Base-by-base conservation (phyloP, 2,329 filamentous ascomycete genomes). In the Xylaria sp. region DNA sequence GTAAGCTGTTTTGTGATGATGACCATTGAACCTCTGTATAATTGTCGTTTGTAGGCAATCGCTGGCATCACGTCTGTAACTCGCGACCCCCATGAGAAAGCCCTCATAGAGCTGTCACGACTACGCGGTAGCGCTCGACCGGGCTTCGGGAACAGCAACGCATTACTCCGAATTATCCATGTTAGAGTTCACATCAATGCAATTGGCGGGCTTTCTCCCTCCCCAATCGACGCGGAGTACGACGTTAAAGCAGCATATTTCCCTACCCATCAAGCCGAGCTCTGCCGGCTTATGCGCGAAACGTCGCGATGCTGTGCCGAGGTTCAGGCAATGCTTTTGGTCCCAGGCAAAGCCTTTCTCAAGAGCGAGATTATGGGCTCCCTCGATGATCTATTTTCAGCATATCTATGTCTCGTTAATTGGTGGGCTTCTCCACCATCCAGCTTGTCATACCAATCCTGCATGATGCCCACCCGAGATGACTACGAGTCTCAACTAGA, bases 271-370 rank as follows among this genome's bases (percentile, higher is more conserved):
- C 54, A 64, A 40, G 8, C 18, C 44, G 65, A 60, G 48, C 48
- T 68, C 25, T 68, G 60, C 54, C 48, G 48, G 4, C 48, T 64
- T 18, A 68, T 64, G 35, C 61, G 65, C 27, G 40, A 57, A 64
- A 65, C 54, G 1, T 68, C 65, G 2, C 47, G 35, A 50, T 54
- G 40, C 37, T 68, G 65, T 21, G n/a, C 18, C 32, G 16, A 64
- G 32, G 18, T 25, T 16, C 55, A 21, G 48, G n/a, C 27, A 4
- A 21, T 25, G 9, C 23, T 68, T 21, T 50, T 42, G 16, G 48
- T 21, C n/a, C 32, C 55, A 5, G 5, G 60, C n/a, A 21, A 29
- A 23, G 6, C 1, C 8, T 3, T 35, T 3, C 32, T 51, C 4
- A 60, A 60, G n/a, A 68, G 32, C 21, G 32, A 42, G 5, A n/a